phyloP scores from a whole-genome alignment of 2,329 filamentous ascomycete species.

The Claviceps capensis region DNA sequence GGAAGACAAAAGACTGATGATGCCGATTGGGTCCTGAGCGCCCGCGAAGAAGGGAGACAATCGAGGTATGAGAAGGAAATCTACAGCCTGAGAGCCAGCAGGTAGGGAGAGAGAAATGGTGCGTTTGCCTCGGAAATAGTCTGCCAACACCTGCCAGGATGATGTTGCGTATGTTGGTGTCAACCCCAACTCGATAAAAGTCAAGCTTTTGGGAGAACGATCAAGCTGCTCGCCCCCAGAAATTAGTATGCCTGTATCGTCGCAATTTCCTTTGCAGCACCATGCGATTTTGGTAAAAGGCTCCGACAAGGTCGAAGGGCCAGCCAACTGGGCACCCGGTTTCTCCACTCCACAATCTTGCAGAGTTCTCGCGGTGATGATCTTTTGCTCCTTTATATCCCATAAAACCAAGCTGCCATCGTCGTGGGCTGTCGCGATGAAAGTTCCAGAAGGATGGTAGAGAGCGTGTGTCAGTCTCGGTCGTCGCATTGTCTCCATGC shows the following conservation, averaged over 20 bases:
- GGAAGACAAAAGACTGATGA: conserved; percentile 66
- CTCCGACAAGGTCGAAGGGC: conserved; percentile 47
- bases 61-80: conserved; percentile 76
- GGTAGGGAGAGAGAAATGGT: conserved; percentile 63
- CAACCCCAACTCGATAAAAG: conserved; percentile 75
- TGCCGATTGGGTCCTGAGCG: conserved; percentile 78
- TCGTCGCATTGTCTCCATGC: conserved; percentile 46
- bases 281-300: conserved; percentile 71
- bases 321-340: conserved; percentile 37
- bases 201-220: conserved; percentile 60
- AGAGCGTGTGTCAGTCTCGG: conserved; percentile 70
- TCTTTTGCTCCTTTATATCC: conserved; percentile 78
- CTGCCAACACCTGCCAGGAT: conserved; percentile 68
- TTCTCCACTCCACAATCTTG: conserved; percentile 61
- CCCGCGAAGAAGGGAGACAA: conserved; percentile 74
- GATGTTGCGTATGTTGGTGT: conserved; percentile 89
- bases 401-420: conserved; percentile 88
- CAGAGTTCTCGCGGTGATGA: conserved; percentile 73
- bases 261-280: conserved; percentile 89
- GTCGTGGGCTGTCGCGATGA: conserved; percentile 74
- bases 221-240: conserved; percentile 65
- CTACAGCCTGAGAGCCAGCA: conserved; percentile 58
- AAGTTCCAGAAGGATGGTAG: conserved; percentile 93
- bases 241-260: conserved; percentile 80
- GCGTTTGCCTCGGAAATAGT: conserved; percentile 67